Percentiles rank a stretch among this genome's conserved stretches.
Evolutionary conservation across 805 yeast species (phyloP).

Genomic region (Kuraishia piskuri): DNA sequence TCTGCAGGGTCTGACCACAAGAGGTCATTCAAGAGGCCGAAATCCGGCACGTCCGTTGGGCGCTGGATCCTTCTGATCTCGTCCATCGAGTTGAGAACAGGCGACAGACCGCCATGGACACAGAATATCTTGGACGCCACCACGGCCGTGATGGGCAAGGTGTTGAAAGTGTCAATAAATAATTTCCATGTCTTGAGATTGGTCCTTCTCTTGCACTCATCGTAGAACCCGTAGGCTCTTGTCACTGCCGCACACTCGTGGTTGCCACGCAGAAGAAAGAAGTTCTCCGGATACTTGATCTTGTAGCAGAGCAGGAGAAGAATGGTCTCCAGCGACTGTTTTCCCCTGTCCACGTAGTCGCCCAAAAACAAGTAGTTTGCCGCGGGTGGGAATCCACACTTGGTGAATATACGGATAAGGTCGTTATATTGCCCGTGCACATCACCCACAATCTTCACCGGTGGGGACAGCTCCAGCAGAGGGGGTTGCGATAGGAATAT

Average conservation of each 20-base stretch:
- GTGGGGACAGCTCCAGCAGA: constrained; percentile 75
- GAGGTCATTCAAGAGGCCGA: constrained; percentile 68
- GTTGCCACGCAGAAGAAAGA: constrained; percentile 87
- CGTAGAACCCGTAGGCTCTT: constrained; percentile 94
- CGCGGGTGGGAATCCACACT: constrained; percentile 95
- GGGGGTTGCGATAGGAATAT: constrained; percentile 88
- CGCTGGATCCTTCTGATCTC: constrained; percentile 68
- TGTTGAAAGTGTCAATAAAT: constrained; percentile 91
- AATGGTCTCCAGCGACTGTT: constrained; percentile 91
- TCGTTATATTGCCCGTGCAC: constrained; percentile 97
- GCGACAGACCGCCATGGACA: constrained; percentile 80
- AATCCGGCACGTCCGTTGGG: constrained; percentile 84
- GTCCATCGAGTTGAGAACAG: constrained; percentile 63
- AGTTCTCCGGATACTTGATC: constrained; percentile 94
- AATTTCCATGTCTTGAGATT: constrained; percentile 89
- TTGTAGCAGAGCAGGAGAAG: constrained; percentile 82
- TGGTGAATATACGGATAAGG: constrained; percentile 80
- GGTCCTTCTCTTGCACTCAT: constrained; percentile 93
- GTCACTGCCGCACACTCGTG: constrained; percentile 98
- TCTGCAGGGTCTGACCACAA: constrained; percentile 86
- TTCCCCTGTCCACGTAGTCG: constrained; percentile 96
- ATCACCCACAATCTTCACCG: constrained; percentile 85
- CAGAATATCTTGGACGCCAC: constrained; percentile 94
- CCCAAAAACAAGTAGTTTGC: constrained; percentile 90
- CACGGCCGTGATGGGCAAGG: constrained; percentile 90